Evolutionary conservation across 352 stramenopile genomes (phyloP).

Genomic region (Elongisporangium anandrum): DNA sequence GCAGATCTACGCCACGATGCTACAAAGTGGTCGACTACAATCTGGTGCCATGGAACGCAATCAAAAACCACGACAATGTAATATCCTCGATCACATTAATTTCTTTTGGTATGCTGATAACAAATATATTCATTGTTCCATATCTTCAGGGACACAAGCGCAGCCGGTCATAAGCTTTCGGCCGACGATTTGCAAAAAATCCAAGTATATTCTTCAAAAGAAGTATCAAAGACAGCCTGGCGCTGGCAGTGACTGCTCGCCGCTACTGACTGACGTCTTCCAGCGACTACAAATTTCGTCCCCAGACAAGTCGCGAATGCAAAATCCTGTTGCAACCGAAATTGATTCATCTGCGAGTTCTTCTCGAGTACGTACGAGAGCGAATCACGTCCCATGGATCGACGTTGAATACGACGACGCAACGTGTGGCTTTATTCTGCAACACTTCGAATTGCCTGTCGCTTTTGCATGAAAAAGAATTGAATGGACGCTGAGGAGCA

Average conservation of each 20-base stretch:
- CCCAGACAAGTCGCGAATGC: slow-evolving; percentile 6
- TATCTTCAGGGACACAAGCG: slow-evolving; percentile 3
- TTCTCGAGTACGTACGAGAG: not conserved
- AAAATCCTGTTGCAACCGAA: not conserved
- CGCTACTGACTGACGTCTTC: slow-evolving; percentile 20
- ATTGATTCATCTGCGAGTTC: not conserved
- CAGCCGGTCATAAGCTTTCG: slow-evolving; percentile 29
- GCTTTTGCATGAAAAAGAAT: slow-evolving; percentile 6
- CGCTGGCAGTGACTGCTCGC: not conserved
- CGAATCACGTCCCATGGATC: slow-evolving; percentile 25
- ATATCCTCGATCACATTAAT: not conserved
- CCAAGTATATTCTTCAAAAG: slow-evolving; percentile 27
- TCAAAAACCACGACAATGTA: slow-evolving; percentile 16
- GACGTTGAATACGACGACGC: slow-evolving; percentile 21
- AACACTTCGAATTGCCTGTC: slow-evolving; percentile 32
- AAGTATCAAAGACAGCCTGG: slow-evolving; percentile 17
- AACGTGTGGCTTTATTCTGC: slow-evolving; percentile 40
- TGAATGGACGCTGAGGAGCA: not conserved
- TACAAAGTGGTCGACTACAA: slow-evolving; percentile 32
- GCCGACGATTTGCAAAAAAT: slow-evolving; percentile 35
- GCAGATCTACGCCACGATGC: slow-evolving; percentile 48
- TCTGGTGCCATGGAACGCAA: slow-evolving; percentile 17
- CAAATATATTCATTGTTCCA: not conserved
- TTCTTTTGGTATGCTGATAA: not conserved
- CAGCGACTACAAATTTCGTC: slow-evolving; percentile 17